Conservation (phyloP, 1,139 yeast genomes). For the Hyphopichia buzzinii region DNA sequence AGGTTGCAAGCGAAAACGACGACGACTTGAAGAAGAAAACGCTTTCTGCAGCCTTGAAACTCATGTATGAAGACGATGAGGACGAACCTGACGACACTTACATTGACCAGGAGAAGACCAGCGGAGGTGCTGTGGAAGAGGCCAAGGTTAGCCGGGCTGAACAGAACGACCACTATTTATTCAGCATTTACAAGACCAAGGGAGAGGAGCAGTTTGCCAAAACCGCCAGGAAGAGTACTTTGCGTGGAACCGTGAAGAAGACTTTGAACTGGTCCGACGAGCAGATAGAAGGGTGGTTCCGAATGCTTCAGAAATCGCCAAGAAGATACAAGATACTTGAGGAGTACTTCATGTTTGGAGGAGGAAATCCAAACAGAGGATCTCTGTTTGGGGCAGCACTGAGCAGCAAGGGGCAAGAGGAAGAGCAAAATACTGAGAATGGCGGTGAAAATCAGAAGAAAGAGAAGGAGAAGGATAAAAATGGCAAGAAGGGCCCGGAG, state of each 20-base stretch:
- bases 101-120: conserved; percentile 61
- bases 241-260: conserved; percentile 51
- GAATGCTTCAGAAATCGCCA: conserved; percentile 69
- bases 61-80: conserved; percentile 72
- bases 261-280: conserved; percentile 77
- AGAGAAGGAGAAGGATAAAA: background rate
- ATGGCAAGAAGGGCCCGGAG: background rate
- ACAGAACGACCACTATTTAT: conserved; percentile 50
- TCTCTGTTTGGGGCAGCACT: too few species aligned
- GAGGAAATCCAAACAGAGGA: conserved; percentile 27
- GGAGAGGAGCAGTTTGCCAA: conserved; percentile 50
- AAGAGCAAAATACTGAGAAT: too few species aligned
- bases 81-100: conserved; percentile 85
- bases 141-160: conserved; percentile 6
- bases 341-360: conserved; percentile 52
- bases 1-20: conserved; percentile 12
- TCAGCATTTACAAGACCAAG: conserved; percentile 53
- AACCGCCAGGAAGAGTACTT: conserved; percentile 47
- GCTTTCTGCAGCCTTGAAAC: conserved; percentile 59
- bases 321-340: conserved; percentile 58
- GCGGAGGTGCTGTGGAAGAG: conserved; percentile 27
- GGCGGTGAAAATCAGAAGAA: background rate
- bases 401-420: background rate
- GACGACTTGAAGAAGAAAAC: conserved; percentile 54
- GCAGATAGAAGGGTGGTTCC: conserved; percentile 91